Evolutionary conservation across 1,284 basidiomycete genomes (phyloP).

Genomic region (Trametes sp.): DNA sequence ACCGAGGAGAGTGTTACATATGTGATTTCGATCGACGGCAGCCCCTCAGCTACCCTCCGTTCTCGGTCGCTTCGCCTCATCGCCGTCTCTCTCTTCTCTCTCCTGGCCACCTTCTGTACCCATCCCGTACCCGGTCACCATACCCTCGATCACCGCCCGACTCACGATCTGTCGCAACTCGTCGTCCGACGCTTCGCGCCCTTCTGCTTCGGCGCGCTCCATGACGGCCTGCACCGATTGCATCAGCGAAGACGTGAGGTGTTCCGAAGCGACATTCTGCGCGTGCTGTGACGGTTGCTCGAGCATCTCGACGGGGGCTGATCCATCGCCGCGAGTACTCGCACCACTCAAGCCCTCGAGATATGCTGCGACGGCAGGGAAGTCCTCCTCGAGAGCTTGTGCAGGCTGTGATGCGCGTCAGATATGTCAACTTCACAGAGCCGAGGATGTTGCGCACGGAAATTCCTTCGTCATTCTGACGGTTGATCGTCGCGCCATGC

Average conservation of each 20-base stretch:
- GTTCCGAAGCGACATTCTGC: constrained; percentile 73
- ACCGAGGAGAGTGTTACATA: too few relatives aligned
- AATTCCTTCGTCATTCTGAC: constrained; percentile 74
- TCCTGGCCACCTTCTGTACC: constrained; percentile 35
- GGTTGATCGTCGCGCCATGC: constrained; percentile 76
- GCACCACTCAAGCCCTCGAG: constrained; percentile 46
- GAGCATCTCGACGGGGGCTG: constrained; percentile 25
- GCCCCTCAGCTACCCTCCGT: constrained; percentile 36
- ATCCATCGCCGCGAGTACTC: constrained; percentile 22
- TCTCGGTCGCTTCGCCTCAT: constrained; percentile 41
- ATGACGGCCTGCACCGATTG: constrained; percentile 71
- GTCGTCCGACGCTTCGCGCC: constrained; percentile 61
- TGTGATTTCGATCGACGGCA: not conserved
- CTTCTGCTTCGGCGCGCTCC: constrained; percentile 67
- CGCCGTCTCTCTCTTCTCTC: constrained; percentile 29
- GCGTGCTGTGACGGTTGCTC: constrained; percentile 66
- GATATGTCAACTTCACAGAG: not conserved
- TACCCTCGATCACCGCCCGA: constrained; percentile 65
- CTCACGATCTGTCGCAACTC: constrained; percentile 66
- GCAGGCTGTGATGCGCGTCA: constrained; percentile 61
- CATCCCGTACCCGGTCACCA: constrained; percentile 66
- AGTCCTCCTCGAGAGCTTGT: constrained; percentile 79
- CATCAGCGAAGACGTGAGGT: constrained; percentile 75
- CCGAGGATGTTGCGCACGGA: constrained; percentile 60
- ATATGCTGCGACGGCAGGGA: constrained; percentile 78